Evolutionary conservation across 2,329 filamentous ascomycete genomes (phyloP).

Genomic region (Curvularia verruculosa): DNA sequence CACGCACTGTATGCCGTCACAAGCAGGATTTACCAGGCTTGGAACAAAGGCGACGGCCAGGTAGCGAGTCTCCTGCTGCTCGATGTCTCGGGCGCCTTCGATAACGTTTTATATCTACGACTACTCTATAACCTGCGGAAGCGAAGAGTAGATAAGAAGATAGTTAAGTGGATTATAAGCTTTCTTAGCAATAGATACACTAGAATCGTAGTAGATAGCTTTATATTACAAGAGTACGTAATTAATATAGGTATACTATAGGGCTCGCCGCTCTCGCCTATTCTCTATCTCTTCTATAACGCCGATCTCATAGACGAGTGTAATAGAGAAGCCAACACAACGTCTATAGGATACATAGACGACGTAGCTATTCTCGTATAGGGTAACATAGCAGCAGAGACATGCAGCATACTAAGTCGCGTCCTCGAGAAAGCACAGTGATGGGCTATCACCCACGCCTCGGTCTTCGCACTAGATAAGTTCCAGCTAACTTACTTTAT

Average conservation of each 20-base stretch:
- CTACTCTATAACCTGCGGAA: conserved; percentile 32
- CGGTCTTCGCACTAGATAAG: conserved; percentile 37
- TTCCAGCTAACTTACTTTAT: conserved; percentile 39
- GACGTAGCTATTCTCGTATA: conserved; percentile 28
- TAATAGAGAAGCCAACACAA: conserved; percentile 15
- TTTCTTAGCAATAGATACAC: conserved; percentile 25
- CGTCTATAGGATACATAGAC: conserved; percentile 32
- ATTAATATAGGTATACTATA: conserved; percentile 35
- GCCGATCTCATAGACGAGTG: conserved; percentile 34
- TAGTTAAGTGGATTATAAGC: conserved; percentile 26
- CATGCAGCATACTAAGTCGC: conserved; percentile 21
- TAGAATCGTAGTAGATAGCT: conserved; percentile 22
- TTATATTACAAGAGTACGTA: conserved; percentile 15
- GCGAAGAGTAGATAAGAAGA: conserved; percentile 21
- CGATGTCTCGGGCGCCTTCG: conserved; percentile 41
- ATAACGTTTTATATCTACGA: conserved; percentile 31
- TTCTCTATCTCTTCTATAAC: conserved; percentile 46
- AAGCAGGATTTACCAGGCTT: conserved; percentile 32
- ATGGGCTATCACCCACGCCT: conserved; percentile 34
- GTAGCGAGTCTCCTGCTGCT: conserved; percentile 42
- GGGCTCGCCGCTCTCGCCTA: conserved; percentile 40
- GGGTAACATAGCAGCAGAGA: conserved; percentile 22
- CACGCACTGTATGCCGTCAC: conserved; percentile 34
- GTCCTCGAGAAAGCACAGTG: conserved; percentile 20
- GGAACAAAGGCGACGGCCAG: conserved; percentile 16